Conservation (phyloP, 2,329 filamentous ascomycete genomes). For the Emydomyces testavorans region DNA sequence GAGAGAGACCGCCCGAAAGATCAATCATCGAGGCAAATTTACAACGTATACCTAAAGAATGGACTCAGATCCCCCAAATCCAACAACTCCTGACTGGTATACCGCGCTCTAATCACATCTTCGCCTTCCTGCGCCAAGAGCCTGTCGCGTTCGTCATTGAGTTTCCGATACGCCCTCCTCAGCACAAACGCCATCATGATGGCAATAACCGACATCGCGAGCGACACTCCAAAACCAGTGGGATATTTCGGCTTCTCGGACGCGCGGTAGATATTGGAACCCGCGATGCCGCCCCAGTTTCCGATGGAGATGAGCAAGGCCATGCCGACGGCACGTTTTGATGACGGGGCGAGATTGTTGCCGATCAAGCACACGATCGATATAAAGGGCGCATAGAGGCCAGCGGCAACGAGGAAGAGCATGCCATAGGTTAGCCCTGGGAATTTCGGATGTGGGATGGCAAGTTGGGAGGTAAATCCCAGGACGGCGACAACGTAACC, state of each 20-base stretch:
- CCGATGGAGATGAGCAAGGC: slow-evolving; percentile 34
- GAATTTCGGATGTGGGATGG: slow-evolving; percentile 19
- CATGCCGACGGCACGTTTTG: slow-evolving; percentile 35
- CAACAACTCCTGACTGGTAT: slow-evolving; percentile 28
- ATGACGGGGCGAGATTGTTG: slow-evolving; percentile 29
- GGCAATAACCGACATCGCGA: slow-evolving; percentile 22
- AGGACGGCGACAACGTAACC: slow-evolving; percentile 59
- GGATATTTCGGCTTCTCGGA: slow-evolving; percentile 26
- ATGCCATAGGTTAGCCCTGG: slow-evolving; percentile 15
- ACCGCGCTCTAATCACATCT: slow-evolving; percentile 26
- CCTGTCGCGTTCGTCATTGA: slow-evolving; percentile 27
- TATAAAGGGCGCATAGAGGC: slow-evolving; percentile 14
- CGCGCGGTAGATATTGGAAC: slow-evolving; percentile 25
- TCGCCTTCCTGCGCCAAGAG: slow-evolving; percentile 21
- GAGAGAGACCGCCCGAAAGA: not conserved
- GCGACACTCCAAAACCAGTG: slow-evolving; percentile 26
- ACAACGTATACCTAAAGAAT: slow-evolving; percentile 28
- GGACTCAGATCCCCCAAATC: slow-evolving; percentile 23
- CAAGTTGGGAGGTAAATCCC: slow-evolving; percentile 47
- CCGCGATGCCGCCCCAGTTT: slow-evolving; percentile 30
- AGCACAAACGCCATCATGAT: slow-evolving; percentile 20
- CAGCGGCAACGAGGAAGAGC: slow-evolving; percentile 14
- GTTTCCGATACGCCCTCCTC: slow-evolving; percentile 24
- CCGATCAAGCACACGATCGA: slow-evolving; percentile 14
- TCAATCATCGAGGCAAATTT: not conserved